Percentiles rank a stretch among this genome's conserved stretches.
Evolutionary conservation across 164 flowering plant genomes (phyloP).

Genomic region (Vitis rotundifolia): DNA sequence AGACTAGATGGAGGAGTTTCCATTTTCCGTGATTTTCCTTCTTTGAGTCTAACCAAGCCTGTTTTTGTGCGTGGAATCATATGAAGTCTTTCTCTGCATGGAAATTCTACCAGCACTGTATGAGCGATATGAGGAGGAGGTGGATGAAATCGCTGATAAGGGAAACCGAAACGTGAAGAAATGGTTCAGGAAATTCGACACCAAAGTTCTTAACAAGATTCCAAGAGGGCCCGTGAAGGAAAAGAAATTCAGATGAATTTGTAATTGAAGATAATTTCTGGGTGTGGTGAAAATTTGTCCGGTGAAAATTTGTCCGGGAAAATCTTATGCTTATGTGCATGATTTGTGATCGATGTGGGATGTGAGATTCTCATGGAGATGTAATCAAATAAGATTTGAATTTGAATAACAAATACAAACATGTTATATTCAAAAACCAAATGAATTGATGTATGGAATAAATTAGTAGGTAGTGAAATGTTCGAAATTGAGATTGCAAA

Average conservation of each 20-base stretch:
- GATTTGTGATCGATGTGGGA: neutral
- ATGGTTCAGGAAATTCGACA: constrained; percentile 32
- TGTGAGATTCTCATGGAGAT: too few species aligned
- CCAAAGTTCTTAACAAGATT: constrained; percentile 45
- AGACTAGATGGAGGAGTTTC: neutral
- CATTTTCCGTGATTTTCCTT: neutral
- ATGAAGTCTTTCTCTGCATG: constrained; percentile 35
- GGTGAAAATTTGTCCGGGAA: too few species aligned
- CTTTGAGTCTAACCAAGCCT: neutral
- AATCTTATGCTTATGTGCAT: neutral
- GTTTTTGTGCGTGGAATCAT: neutral
- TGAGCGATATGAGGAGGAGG: constrained; percentile 39
- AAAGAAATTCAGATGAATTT: constrained; percentile 20
- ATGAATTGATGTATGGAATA: too few species aligned
- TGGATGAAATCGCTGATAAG: constrained; percentile 36
- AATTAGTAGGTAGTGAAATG: too few species aligned
- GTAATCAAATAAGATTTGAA: too few species aligned
- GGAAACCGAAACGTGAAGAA: constrained; percentile 39
- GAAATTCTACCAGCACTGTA: constrained; percentile 43
- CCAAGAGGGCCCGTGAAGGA: constrained; percentile 52
- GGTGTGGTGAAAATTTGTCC: too few species aligned
- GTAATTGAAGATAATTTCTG: neutral
- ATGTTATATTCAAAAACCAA: too few species aligned
- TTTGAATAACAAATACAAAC: too few species aligned
- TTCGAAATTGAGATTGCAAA: too few species aligned